Percentiles rank a stretch among this genome's conserved stretches.
These are phyloP conservation scores for Prunus mongolica DNA, from an alignment of 306 rosid species.

Conservation along the genomic window DNA sequence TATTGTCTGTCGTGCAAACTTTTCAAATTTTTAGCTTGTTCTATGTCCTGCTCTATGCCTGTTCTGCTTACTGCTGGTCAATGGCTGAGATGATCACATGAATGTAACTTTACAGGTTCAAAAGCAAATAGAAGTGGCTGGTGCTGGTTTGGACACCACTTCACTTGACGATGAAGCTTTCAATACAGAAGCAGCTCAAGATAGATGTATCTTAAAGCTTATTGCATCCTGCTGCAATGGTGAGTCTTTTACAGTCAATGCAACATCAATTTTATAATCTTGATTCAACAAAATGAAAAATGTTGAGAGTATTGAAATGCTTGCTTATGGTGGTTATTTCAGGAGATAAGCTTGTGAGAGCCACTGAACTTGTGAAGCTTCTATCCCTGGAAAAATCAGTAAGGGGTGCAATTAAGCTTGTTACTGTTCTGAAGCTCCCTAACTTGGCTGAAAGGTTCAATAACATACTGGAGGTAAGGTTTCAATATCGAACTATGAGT, in stretches of 20 bases:
- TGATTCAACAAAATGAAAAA: conserved; percentile 7
- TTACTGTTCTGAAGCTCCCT: conserved; percentile 84
- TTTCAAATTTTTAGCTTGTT: conserved; percentile 12
- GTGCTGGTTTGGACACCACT: conserved; percentile 53
- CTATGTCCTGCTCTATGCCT: neutral
- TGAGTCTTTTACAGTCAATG: conserved; percentile 24
- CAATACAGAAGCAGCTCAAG: conserved; percentile 86
- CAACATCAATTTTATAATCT: conserved; percentile 3
- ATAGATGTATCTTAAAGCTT: conserved; percentile 85
- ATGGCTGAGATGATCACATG: conserved; percentile 5
- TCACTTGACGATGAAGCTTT: conserved; percentile 83
- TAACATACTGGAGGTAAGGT: conserved; percentile 72
- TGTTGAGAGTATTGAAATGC: neutral
- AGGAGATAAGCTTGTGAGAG: conserved; percentile 95
- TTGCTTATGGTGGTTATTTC: conserved; percentile 26
- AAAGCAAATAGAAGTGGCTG: conserved; percentile 64
- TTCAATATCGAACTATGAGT: conserved; percentile 10
- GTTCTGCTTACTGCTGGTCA: conserved; percentile 9
- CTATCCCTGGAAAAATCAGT: conserved; percentile 82
- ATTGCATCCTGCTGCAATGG: conserved; percentile 95
- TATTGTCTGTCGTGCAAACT: neutral
- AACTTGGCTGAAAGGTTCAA: conserved; percentile 89
- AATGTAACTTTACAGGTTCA: conserved; percentile 51
- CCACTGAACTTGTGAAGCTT: conserved; percentile 85
- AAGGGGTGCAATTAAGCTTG: conserved; percentile 92